Evolutionary conservation across 129 eudicot genomes (phyloP).

Genomic region (Flaveria ramosissima): DNA sequence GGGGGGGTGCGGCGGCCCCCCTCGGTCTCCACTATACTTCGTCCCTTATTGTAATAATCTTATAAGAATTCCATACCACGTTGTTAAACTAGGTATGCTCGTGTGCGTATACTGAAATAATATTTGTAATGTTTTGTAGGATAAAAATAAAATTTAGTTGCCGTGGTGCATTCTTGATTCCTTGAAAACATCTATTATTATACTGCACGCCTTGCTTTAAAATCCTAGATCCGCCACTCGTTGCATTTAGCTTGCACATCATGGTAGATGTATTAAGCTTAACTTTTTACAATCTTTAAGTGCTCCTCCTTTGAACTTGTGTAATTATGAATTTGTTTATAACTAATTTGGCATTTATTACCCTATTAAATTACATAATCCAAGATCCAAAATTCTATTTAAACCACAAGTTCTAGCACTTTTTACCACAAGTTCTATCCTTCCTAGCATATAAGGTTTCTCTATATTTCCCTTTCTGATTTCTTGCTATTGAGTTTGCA

Average conservation of each 20-base stretch:
- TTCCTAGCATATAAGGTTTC: neutral
- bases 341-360: slow-evolving; percentile 14
- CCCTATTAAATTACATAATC: slow-evolving; percentile 1
- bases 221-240: slow-evolving; percentile 10
- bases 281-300: neutral
- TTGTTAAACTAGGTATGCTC: neutral
- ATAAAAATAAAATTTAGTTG: neutral
- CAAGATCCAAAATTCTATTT: slow-evolving; percentile 21
- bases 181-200: neutral
- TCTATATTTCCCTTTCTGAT: slow-evolving; percentile 13
- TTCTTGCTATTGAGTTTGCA: slow-evolving; percentile 9
- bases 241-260: neutral
- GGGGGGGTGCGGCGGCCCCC: too few relatives aligned
- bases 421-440: slow-evolving; percentile 10
- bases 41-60: neutral
- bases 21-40: too few relatives aligned
- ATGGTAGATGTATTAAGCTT: neutral
- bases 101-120: neutral
- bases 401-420: slow-evolving; percentile 22
- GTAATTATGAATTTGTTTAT: slow-evolving; percentile 5
- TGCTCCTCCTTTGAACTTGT: neutral
- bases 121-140: neutral
- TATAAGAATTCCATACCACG: neutral
- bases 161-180: neutral
- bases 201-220: neutral